These are phyloP conservation scores for Lyophyllum atratum DNA, from an alignment of 768 basidiomycete species.

Conservation along the genomic window DNA sequence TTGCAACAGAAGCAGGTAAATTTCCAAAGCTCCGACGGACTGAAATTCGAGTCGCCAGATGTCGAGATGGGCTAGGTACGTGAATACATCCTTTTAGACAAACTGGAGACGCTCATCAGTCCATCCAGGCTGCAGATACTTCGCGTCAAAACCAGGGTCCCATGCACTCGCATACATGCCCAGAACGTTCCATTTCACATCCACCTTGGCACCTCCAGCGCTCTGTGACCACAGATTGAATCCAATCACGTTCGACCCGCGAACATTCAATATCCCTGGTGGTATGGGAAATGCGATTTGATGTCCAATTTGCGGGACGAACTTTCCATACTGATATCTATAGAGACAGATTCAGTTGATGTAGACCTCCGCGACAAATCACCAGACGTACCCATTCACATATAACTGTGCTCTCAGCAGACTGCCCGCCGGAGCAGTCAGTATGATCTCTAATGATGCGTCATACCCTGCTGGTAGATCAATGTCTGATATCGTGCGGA, in stretches of 20 bases:
- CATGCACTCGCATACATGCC: slow-evolving; percentile 7
- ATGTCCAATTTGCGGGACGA: slow-evolving; percentile 6
- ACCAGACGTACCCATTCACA: slow-evolving; percentile 8
- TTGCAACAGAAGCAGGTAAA: too few relatives aligned
- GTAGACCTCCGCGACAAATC: not conserved
- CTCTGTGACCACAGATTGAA: slow-evolving; percentile 8
- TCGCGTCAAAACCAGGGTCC: slow-evolving; percentile 10
- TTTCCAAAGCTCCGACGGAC: too few relatives aligned
- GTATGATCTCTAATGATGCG: not conserved
- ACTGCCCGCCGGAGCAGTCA: slow-evolving; percentile 5
- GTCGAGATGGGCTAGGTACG: too few relatives aligned
- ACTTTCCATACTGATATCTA: slow-evolving; percentile 12
- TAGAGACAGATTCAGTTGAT: not conserved
- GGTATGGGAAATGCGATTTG: slow-evolving; percentile 9
- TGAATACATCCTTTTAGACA: too few relatives aligned
- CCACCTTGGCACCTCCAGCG: slow-evolving; percentile 1
- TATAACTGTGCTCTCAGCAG: slow-evolving; percentile 6
- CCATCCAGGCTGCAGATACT: slow-evolving; percentile 7
- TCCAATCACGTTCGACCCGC: slow-evolving; percentile 3
- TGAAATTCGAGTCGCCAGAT: too few relatives aligned
- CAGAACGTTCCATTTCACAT: slow-evolving; percentile 5
- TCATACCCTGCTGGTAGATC: slow-evolving; percentile 8
- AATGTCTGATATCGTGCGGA: slow-evolving; percentile 11
- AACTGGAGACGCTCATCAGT: not conserved
- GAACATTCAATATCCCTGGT: slow-evolving; percentile 6